phyloP scores from a whole-genome alignment of 2,329 filamentous ascomycete species.

The Aspergillus sp. region DNA sequence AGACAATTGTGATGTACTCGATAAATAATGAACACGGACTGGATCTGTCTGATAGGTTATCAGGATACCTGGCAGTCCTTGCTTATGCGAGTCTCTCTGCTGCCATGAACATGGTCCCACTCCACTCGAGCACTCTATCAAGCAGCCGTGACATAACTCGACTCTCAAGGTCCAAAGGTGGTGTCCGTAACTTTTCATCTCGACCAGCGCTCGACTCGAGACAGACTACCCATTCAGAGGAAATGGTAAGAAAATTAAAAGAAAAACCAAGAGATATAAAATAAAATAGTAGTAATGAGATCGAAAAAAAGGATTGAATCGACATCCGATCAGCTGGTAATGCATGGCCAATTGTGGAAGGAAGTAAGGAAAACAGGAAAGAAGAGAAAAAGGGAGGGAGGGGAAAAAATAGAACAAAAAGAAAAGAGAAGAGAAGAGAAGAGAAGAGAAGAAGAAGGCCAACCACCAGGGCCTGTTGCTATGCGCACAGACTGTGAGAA shows the following conservation, averaged over 20 bases:
- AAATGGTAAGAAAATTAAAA: background rate
- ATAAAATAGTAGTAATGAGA: background rate
- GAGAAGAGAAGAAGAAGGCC: constrained; percentile 11
- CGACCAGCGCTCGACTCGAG: background rate
- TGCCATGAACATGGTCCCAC: background rate
- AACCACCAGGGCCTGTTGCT: constrained; percentile 10
- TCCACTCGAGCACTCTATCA: background rate
- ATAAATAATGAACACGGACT: background rate
- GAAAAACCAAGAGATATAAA: background rate
- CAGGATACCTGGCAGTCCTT: background rate
- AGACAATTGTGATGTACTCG: background rate
- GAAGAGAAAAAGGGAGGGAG: constrained; percentile 5
- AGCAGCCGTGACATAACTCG: background rate
- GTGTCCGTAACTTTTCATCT: background rate
- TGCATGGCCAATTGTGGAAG: background rate
- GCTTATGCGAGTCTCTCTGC: background rate
- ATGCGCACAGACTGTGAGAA: constrained; percentile 37
- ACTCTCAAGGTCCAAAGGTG: background rate
- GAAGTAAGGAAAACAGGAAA: constrained; percentile 6
- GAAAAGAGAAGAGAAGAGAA: background rate
- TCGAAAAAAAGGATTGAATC: constrained; percentile 8
- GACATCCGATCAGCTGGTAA: background rate
- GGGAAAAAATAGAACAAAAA: background rate
- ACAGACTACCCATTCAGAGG: background rate
- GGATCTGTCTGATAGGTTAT: background rate